phyloP scores from a whole-genome alignment of 139 green algal species.

The Asterochloris erici region DNA sequence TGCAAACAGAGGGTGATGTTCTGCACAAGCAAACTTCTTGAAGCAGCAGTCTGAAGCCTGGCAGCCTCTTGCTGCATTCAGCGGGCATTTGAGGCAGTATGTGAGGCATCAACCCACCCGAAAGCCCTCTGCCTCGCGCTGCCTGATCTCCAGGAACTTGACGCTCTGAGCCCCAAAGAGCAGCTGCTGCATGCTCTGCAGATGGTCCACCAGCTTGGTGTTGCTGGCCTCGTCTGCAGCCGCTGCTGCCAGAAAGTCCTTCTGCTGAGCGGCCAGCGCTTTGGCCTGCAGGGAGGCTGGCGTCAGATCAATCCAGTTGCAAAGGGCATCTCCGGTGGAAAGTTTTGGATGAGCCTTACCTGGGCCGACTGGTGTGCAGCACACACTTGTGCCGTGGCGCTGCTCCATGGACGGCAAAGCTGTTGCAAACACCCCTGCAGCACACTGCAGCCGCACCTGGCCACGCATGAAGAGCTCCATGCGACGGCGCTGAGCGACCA shows the following conservation, averaged over 20 bases:
- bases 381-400: too few relatives aligned
- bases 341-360: too few relatives aligned
- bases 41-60: too few relatives aligned
- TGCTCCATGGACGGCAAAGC: too few relatives aligned
- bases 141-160: conserved; percentile 44
- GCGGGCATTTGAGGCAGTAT: too few relatives aligned
- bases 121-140: conserved; percentile 49
- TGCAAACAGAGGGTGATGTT: too few relatives aligned
- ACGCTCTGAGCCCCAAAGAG: conserved; percentile 40
- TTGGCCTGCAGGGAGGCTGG: conserved; percentile 13
- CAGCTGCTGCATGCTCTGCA: conserved; percentile 43
- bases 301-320: neutral
- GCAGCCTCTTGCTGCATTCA: too few relatives aligned
- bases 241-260: conserved; percentile 1
- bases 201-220: conserved; percentile 11
- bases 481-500: conserved; percentile 47
- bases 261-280: conserved; percentile 34
- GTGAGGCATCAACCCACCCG: too few relatives aligned
- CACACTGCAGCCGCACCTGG: conserved; percentile 4
- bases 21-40: too few relatives aligned
- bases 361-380: too few relatives aligned
- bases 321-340: too few relatives aligned
- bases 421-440: too few relatives aligned
- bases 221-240: neutral
- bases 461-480: conserved; percentile 43